Evolutionary conservation across 1,139 yeast genomes (phyloP), one percentile per base, ranked within the genome.

Genomic region (Arxiozyma bovina): DNA sequence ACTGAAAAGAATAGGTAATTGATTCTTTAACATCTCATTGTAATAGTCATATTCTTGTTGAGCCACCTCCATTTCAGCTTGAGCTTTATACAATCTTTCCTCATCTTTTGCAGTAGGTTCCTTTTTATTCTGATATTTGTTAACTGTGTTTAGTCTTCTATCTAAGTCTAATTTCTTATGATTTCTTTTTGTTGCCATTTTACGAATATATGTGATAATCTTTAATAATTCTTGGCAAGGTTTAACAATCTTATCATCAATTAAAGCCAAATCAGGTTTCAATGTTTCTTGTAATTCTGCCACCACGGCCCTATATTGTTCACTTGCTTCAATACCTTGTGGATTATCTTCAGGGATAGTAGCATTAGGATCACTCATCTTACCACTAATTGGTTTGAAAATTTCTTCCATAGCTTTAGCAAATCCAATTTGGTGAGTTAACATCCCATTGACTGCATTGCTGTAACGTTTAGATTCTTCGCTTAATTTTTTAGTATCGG

Each of bases 111-210:
- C 78, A 8, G 86, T 82, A 59, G 83, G 81, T 64, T 91, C 96
- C 69, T 87, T 84, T 75, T 90, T 91, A 53, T 78, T 83, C 67
- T 88, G 94, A 60, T 80, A 77, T 73, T 88, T 90, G 68, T 78
- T 79, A 66, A 82, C 75, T 12, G 82, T 74, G 66, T 85, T 78
- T 63, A 81, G 80, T 69, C 81, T 93, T 61, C 99, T 83, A 69
- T 93, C 99, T 64, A 93, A 78, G 72, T 93, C 99, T 63, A 93
- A 76, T 73, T 88, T 96, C 74, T 93, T 93, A 73, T 93, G 99
- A 62, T 88, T 91, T 74, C 99, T 85, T 75, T 93, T 93, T 55
- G 88, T 81, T 30, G 97, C 85, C 96, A 91, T 89, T 72, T 91
- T 94, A 61, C 96, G 80, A 64, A 93, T 89, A 21, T 83, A 70